Conservation (phyloP, 192 early-diverging fungal genomes). For the Martensiomyces pterosporus region DNA sequence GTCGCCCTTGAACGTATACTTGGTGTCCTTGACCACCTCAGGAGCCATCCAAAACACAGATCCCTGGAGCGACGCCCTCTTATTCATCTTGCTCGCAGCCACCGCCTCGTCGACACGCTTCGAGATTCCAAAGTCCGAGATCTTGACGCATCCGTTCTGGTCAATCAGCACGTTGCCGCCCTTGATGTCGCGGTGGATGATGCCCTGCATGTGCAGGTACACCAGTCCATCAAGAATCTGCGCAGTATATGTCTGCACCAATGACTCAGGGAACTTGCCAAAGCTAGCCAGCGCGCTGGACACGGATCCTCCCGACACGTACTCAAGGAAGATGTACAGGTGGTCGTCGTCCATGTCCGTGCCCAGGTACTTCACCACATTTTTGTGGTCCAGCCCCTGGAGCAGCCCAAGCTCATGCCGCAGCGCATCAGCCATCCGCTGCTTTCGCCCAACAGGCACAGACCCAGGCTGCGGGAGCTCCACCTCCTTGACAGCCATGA, state of each 20-base stretch:
- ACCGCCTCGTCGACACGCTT: constrained; percentile 83
- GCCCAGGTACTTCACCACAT: constrained; percentile 95
- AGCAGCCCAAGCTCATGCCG: constrained; percentile 87
- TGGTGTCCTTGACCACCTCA: constrained; percentile 90
- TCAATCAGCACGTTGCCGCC: constrained; percentile 93
- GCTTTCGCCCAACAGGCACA: constrained; percentile 67
- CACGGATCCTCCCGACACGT: constrained; percentile 96
- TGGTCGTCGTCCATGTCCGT: constrained; percentile 69
- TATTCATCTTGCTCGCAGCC: constrained; percentile 39
- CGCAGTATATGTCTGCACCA: constrained; percentile 78
- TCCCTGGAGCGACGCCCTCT: constrained; percentile 84
- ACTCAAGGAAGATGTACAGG: constrained; percentile 94
- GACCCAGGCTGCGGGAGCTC: constrained; percentile 67
- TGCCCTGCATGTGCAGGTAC: constrained; percentile 90
- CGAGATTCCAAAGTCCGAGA: constrained; percentile 98
- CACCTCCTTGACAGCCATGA: constrained; percentile 99
- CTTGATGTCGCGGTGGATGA: constrained; percentile 98
- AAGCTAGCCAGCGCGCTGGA: constrained; percentile 78
- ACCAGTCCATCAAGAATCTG: constrained; percentile 91
- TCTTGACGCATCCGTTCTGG: constrained; percentile 90
- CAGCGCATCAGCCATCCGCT: constrained; percentile 80
- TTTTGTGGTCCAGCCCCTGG: constrained; percentile 87
- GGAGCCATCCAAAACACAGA: constrained; percentile 99
- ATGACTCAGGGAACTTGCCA: constrained; percentile 80
- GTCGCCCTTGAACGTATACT: constrained; percentile 89